Percentiles rank a stretch among this genome's conserved stretches.
These are phyloP conservation scores for Ganoderma resinaceum DNA, from an alignment of 1,284 basidiomycete genomes.

Conservation along the genomic window DNA sequence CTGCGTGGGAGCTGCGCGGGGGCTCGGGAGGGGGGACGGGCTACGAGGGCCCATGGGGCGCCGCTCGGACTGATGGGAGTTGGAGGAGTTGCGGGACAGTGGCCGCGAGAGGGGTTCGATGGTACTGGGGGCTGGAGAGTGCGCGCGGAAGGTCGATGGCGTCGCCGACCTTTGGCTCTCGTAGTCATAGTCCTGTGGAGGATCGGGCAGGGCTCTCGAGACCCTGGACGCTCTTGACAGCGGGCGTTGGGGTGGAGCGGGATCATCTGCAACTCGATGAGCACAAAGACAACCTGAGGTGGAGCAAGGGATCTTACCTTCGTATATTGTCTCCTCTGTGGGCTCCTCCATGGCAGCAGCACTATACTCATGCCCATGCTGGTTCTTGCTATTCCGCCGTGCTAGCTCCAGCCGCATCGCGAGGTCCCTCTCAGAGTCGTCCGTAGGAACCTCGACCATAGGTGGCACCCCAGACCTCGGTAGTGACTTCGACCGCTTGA, in stretches of 20 bases:
- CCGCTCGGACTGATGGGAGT: conserved; percentile 52
- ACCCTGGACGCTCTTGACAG: conserved; percentile 55
- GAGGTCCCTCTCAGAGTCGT: conserved; percentile 77
- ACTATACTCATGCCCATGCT: conserved; percentile 56
- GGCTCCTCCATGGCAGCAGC: conserved; percentile 51
- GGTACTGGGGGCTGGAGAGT: conserved; percentile 39
- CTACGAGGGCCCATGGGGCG: conserved; percentile 74
- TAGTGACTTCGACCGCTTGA: conserved; percentile 39
- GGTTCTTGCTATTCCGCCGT: conserved; percentile 80
- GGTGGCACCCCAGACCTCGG: conserved; percentile 42
- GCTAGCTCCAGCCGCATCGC: conserved; percentile 79
- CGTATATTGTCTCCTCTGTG: conserved; percentile 73
- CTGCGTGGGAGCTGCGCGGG: background rate
- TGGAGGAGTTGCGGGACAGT: conserved; percentile 52
- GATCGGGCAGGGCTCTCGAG: conserved; percentile 35
- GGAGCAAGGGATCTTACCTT: conserved; percentile 53
- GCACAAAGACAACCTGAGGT: background rate
- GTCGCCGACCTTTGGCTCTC: conserved; percentile 47
- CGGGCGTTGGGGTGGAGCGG: conserved; percentile 58
- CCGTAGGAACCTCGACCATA: conserved; percentile 44
- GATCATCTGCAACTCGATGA: conserved; percentile 56
- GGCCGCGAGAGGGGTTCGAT: conserved; percentile 45
- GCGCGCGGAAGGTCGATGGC: conserved; percentile 26
- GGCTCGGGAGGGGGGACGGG: conserved; percentile 57
- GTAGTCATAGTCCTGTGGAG: conserved; percentile 44